A percentile compares a stretch with the other conserved stretches of the same genome.
phyloP scores from a whole-genome alignment of 495 filamentous ascomycete species.

The Xylaria bambusicola region DNA sequence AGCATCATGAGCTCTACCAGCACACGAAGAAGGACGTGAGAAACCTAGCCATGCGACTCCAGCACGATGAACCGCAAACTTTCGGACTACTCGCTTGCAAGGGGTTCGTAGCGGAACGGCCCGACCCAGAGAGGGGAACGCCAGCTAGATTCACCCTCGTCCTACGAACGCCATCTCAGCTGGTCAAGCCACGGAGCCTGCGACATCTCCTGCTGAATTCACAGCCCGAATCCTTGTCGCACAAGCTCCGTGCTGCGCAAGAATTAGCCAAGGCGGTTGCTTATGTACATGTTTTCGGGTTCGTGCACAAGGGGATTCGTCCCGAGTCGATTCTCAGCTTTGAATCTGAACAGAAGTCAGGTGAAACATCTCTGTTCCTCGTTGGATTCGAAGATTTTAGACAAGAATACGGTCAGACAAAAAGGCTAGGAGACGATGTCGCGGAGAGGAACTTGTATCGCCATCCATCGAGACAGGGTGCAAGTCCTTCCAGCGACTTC shows the following conservation, averaged over 20 bases:
- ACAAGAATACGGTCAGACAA: slow-evolving; percentile 34
- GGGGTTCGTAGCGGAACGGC: slow-evolving; percentile 34
- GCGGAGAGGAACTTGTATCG: slow-evolving; percentile 58
- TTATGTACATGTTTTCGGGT: slow-evolving; percentile 48
- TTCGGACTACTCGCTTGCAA: slow-evolving; percentile 55
- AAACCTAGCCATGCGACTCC: slow-evolving; percentile 44
- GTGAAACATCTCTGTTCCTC: slow-evolving; percentile 28
- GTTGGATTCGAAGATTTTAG: slow-evolving; percentile 51
- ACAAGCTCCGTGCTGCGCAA: slow-evolving; percentile 32
- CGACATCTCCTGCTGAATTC: neutral
- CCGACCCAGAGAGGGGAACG: no score
- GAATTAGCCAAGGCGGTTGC: slow-evolving; percentile 43
- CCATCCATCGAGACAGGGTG: slow-evolving; percentile 54
- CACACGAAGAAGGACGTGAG: slow-evolving; percentile 36
- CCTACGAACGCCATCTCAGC: no score
- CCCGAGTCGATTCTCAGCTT: slow-evolving; percentile 53
- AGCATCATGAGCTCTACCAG: slow-evolving; percentile 4
- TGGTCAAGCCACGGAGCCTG: no score
- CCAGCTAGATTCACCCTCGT: no score
- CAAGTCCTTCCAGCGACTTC: slow-evolving; percentile 40
- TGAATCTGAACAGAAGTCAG: slow-evolving; percentile 3
- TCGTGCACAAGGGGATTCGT: slow-evolving; percentile 58
- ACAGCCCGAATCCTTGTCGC: neutral
- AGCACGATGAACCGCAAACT: slow-evolving; percentile 35
- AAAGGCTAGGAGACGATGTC: slow-evolving; percentile 37